Percentiles rank a stretch among this genome's conserved stretches.
Conservation (phyloP, 2,329 filamentous ascomycete genomes). For the Colletotrichum echinochloae region DNA sequence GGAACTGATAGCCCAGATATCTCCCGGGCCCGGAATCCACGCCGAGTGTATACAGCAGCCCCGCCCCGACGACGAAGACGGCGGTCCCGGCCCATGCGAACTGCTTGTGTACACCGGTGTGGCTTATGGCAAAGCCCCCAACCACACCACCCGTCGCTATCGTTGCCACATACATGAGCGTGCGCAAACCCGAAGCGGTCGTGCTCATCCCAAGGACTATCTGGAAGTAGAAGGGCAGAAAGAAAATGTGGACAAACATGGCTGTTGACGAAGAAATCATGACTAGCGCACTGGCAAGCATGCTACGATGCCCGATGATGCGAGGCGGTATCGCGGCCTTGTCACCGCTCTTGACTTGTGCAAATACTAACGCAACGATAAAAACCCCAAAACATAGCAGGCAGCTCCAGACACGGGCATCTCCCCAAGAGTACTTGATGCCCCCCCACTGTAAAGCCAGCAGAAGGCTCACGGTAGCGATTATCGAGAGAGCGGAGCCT, state of each 20-base stretch:
- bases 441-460: slow-evolving; percentile 3
- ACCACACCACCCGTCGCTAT: background rate
- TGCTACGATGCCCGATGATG: background rate
- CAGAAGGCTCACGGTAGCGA: background rate
- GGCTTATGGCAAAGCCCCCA: background rate
- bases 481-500: background rate
- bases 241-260: slow-evolving; percentile 46
- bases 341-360: background rate
- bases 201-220: slow-evolving; percentile 58
- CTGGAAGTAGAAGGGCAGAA: slow-evolving; percentile 21
- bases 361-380: background rate
- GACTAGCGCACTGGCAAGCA: background rate
- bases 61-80: background rate
- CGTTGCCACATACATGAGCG: background rate
- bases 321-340: background rate
- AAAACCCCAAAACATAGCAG: background rate
- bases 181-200: slow-evolving; percentile 64
- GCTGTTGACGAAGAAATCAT: background rate
- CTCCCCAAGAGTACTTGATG: slow-evolving; percentile 2
- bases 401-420: slow-evolving; percentile 2
- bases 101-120: background rate
- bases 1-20: background rate
- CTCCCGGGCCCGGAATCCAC: background rate
- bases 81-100: background rate
- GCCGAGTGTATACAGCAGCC: background rate